Percentiles rank a stretch among this genome's conserved stretches.
These are phyloP conservation scores for Chloranthus sessilifolius DNA, from an alignment of 164 flowering plant species.

Conservation along the genomic window DNA sequence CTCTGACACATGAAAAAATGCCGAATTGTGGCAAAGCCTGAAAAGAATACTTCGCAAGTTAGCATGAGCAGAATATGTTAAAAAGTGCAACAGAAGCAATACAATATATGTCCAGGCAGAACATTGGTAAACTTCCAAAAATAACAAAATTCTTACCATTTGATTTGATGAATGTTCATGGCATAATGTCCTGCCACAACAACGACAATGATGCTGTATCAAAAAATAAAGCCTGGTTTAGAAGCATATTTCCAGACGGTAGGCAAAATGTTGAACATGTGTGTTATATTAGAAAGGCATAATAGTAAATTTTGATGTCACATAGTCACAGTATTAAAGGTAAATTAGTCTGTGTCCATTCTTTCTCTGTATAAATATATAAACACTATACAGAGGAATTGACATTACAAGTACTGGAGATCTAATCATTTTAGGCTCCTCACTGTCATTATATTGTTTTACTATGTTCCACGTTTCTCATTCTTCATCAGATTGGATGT, in stretches of 20 bases:
- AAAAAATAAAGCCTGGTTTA: background rate
- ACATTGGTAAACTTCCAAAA: too few relatives aligned
- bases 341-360: too few relatives aligned
- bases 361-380: too few relatives aligned
- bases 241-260: background rate
- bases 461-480: too few relatives aligned
- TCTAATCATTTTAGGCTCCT: too few relatives aligned
- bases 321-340: too few relatives aligned
- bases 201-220: constrained; percentile 35
- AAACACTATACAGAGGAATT: too few relatives aligned
- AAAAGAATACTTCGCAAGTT: background rate
- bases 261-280: background rate
- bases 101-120: background rate
- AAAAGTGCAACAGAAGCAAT: background rate
- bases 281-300: too few relatives aligned
- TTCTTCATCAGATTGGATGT: too few relatives aligned
- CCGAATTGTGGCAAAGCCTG: constrained; percentile 36
- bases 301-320: too few relatives aligned
- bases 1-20: constrained; percentile 27
- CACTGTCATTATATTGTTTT: too few relatives aligned
- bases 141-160: constrained; percentile 23
- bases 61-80: background rate
- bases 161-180: constrained; percentile 34
- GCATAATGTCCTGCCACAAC: constrained; percentile 36
- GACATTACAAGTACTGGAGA: too few relatives aligned